These are phyloP conservation scores for Jamesozyma piceae DNA, from an alignment of 805 yeast genomes.

Conservation along the genomic window DNA sequence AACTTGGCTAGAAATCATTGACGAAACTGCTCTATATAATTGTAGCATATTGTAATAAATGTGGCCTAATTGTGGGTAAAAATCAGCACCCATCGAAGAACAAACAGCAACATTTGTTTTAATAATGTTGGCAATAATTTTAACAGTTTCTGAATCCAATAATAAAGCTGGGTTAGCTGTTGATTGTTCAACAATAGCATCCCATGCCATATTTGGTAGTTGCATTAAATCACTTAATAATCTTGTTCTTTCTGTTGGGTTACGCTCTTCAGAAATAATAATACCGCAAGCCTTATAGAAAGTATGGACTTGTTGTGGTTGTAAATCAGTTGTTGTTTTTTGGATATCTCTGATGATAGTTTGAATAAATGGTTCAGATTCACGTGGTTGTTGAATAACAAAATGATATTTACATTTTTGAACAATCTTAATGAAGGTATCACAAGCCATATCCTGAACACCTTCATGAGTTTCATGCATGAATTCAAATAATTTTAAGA, in stretches of 20 bases:
- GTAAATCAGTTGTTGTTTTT: constrained; percentile 79
- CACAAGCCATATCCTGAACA: constrained; percentile 99
- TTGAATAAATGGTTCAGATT: constrained; percentile 81
- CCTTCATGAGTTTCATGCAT: constrained; percentile 99
- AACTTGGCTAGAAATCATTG: constrained; percentile 73
- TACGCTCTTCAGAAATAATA: constrained; percentile 79
- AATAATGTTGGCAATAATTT: constrained; percentile 84
- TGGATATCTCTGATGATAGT: constrained; percentile 80
- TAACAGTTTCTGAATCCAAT: constrained; percentile 73
- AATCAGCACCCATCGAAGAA: constrained; percentile 86
- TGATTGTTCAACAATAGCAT: constrained; percentile 75
- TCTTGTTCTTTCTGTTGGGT: constrained; percentile 57
- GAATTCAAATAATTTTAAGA: constrained; percentile 89
- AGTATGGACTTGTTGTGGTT: constrained; percentile 96
- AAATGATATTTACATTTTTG: constrained; percentile 92
- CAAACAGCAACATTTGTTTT: constrained; percentile 95
- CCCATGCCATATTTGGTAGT: constrained; percentile 92
- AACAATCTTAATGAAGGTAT: constrained; percentile 92
- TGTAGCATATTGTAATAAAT: constrained; percentile 86
- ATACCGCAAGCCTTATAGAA: constrained; percentile 96
- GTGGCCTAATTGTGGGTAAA: constrained; percentile 75
- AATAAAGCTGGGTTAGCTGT: constrained; percentile 74
- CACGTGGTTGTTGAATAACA: constrained; percentile 77
- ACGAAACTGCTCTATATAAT: constrained; percentile 78
- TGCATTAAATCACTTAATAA: constrained; percentile 74